Evolutionary conservation across 1,284 basidiomycete genomes (phyloP).

Genomic region (Agaricales sp.): DNA sequence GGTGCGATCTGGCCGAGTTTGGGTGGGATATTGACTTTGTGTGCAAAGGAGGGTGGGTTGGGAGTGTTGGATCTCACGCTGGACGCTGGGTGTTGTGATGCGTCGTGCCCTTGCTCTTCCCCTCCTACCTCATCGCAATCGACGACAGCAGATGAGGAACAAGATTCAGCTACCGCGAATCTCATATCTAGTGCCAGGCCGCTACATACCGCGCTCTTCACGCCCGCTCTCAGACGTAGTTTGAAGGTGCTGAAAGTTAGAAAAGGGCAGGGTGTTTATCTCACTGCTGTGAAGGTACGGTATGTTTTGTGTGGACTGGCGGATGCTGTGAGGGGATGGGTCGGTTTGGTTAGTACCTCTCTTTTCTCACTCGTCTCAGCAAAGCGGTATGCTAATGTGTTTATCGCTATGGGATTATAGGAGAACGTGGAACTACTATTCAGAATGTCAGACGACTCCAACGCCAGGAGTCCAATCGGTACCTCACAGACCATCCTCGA

Average conservation of each 20-base stretch:
- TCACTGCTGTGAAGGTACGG: conserved; percentile 34
- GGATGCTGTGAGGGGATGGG: conserved; percentile 30
- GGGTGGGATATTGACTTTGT: too few species aligned
- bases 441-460: conserved; percentile 29
- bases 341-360: conserved; percentile 35
- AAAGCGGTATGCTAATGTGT: background rate
- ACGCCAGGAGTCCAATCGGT: conserved; percentile 1
- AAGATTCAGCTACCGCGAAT: background rate
- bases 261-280: conserved; percentile 36
- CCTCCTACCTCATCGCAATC: background rate
- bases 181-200: background rate
- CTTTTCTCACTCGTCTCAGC: background rate
- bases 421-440: conserved; percentile 37
- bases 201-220: background rate
- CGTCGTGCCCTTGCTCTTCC: too few species aligned
- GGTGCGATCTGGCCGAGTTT: too few species aligned
- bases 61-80: too few species aligned
- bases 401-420: conserved; percentile 16
- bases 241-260: conserved; percentile 19
- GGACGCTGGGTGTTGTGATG: background rate
- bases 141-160: background rate
- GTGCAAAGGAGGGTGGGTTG: too few species aligned
- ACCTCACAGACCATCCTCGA: background rate
- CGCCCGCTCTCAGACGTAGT: background rate
- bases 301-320: conserved; percentile 34